A percentile compares a stretch with the other conserved stretches of the same genome.
phyloP scores from a whole-genome alignment of 2,329 filamentous ascomycete species.

The Chaetomiaceae sp. region DNA sequence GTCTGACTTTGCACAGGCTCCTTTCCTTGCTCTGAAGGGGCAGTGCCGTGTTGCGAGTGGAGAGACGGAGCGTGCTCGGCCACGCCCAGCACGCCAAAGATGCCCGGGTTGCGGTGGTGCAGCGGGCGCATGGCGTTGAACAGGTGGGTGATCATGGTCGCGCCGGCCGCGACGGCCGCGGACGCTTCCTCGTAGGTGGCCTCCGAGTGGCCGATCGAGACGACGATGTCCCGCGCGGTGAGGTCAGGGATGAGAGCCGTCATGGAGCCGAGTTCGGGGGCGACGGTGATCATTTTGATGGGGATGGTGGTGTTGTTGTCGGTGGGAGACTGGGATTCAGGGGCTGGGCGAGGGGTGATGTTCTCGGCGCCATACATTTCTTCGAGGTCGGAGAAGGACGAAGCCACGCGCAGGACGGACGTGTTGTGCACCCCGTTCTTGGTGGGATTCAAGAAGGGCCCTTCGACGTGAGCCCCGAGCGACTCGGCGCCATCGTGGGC shows the following conservation, averaged over 20 bases:
- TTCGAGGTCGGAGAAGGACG: slow-evolving; percentile 61
- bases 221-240: slow-evolving; percentile 61
- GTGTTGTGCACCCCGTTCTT: slow-evolving; percentile 85
- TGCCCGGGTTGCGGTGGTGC: slow-evolving; percentile 84
- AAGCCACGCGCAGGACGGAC: slow-evolving; percentile 62
- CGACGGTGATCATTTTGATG: slow-evolving; percentile 79
- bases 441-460: slow-evolving; percentile 75
- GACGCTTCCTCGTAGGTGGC: slow-evolving; percentile 80
- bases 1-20: not conserved
- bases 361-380: slow-evolving; percentile 70
- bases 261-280: slow-evolving; percentile 74
- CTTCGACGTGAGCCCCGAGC: slow-evolving; percentile 85
- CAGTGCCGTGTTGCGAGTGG: too few species aligned
- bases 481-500: slow-evolving; percentile 74
- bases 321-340: slow-evolving; percentile 1
- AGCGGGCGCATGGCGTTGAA: slow-evolving; percentile 93
- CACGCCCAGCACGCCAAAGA: slow-evolving; percentile 78
- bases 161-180: slow-evolving; percentile 65
- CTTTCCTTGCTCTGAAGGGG: too few species aligned
- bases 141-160: slow-evolving; percentile 85
- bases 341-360: slow-evolving; percentile 39
- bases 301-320: slow-evolving; percentile 27
- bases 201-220: slow-evolving; percentile 81
- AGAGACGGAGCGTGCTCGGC: too few species aligned
- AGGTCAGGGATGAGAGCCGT: slow-evolving; percentile 63